Conservation (phyloP, 2,329 filamentous ascomycete species). For the Pseudogymnoascus sp. region DNA sequence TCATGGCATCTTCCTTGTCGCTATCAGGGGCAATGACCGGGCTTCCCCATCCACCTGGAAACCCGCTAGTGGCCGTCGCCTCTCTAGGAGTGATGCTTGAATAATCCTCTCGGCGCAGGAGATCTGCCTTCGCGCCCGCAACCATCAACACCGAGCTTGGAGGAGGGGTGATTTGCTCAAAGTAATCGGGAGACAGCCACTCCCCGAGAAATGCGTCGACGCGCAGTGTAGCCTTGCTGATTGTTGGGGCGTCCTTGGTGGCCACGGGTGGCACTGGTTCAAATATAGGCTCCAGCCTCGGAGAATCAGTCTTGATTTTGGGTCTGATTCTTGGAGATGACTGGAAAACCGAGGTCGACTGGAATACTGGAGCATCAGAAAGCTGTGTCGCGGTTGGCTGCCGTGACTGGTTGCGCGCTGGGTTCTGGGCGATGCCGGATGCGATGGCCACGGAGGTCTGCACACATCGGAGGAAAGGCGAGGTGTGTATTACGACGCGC, state of each 20-base stretch:
- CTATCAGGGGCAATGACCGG: conserved; percentile 21
- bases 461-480: conserved; percentile 87
- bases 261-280: conserved; percentile 21
- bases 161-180: conserved; percentile 83
- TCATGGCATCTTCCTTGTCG: conserved; percentile 23
- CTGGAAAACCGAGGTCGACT: conserved; percentile 13
- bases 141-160: conserved; percentile 83
- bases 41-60: conserved; percentile 33
- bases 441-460: conserved; percentile 87
- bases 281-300: conserved; percentile 22
- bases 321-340: conserved; percentile 27
- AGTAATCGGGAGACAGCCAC: conserved; percentile 92
- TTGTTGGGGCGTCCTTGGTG: conserved; percentile 20
- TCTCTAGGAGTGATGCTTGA: conserved; percentile 31
- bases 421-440: conserved; percentile 68
- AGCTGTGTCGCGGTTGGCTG: conserved; percentile 21
- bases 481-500: conserved; percentile 81
- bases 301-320: conserved; percentile 21
- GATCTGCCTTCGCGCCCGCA: conserved; percentile 76
- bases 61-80: conserved; percentile 24
- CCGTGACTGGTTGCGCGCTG: conserved; percentile 26
- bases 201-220: conserved; percentile 91
- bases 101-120: conserved; percentile 70
- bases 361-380: conserved; percentile 12
- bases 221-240: conserved; percentile 59